Evolutionary conservation across 192 early-diverging fungal genomes (phyloP).

Genomic region (Cetraspora pellucida): DNA sequence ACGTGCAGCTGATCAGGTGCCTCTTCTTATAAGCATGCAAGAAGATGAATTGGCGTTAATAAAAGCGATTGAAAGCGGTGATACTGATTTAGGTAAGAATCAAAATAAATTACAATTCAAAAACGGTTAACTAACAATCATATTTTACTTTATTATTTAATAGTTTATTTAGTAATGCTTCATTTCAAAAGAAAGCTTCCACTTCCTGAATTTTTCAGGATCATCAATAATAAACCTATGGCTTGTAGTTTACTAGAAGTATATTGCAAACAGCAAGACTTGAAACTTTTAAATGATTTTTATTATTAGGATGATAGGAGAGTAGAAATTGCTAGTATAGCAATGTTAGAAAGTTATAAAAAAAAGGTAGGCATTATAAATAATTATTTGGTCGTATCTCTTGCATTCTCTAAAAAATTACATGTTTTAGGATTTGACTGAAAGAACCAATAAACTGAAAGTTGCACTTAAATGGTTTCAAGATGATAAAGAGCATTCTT

Average conservation of each 20-base stretch:
- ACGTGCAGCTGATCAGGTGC: constrained; percentile 91
- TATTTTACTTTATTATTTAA: not conserved
- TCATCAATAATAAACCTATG: constrained; percentile 76
- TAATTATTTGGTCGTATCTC: not conserved
- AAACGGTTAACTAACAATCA: not conserved
- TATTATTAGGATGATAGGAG: constrained; percentile 95
- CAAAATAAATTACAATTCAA: not conserved
- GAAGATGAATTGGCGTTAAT: constrained; percentile 85
- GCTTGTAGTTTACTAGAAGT: constrained; percentile 85
- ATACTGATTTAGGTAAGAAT: constrained; percentile 82
- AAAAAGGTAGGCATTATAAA: constrained; percentile 36
- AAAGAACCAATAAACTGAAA: constrained; percentile 71
- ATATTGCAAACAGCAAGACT: constrained; percentile 77
- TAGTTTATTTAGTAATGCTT: constrained; percentile 88
- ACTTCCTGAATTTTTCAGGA: constrained; percentile 88
- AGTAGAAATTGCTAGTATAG: constrained; percentile 64
- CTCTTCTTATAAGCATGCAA: constrained; percentile 90
- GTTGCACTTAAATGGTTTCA: constrained; percentile 70
- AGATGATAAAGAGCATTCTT: constrained; percentile 67
- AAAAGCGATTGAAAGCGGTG: constrained; percentile 92
- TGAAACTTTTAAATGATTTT: constrained; percentile 84
- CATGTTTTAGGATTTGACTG: constrained; percentile 49
- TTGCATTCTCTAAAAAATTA: not conserved
- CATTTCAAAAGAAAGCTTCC: constrained; percentile 84
- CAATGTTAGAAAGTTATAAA: constrained; percentile 55